Percentiles rank a stretch among this genome's conserved stretches.
Evolutionary conservation across 768 basidiomycete species (phyloP).

Genomic region (Porphyrellus cyaneotinctus): DNA sequence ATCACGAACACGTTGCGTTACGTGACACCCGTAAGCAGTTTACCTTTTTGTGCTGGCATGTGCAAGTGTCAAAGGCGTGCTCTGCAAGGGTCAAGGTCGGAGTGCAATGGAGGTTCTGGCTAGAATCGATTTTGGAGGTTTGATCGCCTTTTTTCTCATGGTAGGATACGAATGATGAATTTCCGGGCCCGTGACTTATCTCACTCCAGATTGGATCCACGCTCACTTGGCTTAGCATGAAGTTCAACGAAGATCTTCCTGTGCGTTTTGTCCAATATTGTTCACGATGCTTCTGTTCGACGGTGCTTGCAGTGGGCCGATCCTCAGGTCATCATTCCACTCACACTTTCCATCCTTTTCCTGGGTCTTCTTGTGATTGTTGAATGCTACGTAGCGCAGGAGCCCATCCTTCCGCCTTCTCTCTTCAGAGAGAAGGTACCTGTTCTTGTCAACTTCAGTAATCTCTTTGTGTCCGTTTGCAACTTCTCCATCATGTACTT

Average conservation of each 20-base stretch:
- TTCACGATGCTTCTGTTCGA: not conserved
- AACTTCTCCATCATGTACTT: slow-evolving; percentile 16
- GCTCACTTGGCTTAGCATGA: slow-evolving; percentile 11
- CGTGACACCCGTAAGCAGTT: slow-evolving; percentile 8
- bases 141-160: slow-evolving; percentile 2
- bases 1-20: slow-evolving; percentile 3
- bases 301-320: slow-evolving; percentile 8
- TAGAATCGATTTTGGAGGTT: slow-evolving; percentile 15
- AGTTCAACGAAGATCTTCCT: slow-evolving; percentile 14
- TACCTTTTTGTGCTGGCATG: not conserved
- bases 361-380: slow-evolving; percentile 5
- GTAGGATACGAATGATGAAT: not conserved
- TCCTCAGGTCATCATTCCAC: slow-evolving; percentile 1
- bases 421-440: slow-evolving; percentile 9
- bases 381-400: slow-evolving; percentile 4
- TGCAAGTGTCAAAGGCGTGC: not conserved
- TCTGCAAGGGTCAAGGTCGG: slow-evolving; percentile 7
- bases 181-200: not conserved
- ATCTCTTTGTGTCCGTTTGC: slow-evolving; percentile 6
- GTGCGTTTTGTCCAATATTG: not conserved
- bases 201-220: slow-evolving; percentile 8
- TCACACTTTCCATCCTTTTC: slow-evolving; percentile 6
- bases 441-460: slow-evolving; percentile 5
- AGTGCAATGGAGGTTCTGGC: slow-evolving; percentile 5
- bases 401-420: slow-evolving; percentile 11